These are phyloP conservation scores for Craterostigma plantagineum DNA, from an alignment of 257 asterid genomes.

Conservation along the genomic window DNA sequence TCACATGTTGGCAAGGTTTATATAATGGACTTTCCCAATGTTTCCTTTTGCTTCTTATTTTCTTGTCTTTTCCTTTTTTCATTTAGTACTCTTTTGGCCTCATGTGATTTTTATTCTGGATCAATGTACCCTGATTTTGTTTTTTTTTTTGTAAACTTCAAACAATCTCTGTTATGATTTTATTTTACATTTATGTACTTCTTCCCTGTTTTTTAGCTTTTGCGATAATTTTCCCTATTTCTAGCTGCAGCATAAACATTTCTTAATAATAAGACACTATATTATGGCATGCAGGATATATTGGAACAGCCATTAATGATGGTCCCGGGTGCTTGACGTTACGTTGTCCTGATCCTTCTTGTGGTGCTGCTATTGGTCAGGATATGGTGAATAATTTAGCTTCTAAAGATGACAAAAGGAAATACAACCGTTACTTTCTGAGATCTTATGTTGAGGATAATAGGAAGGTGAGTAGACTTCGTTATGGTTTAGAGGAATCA, in stretches of 20 bases:
- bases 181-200: background rate
- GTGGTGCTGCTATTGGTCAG: constrained; percentile 75
- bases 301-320: constrained; percentile 63
- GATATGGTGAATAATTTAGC: constrained; percentile 53
- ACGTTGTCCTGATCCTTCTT: constrained; percentile 83
- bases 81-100: too few species aligned
- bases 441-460: constrained; percentile 90
- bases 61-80: too few species aligned
- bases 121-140: background rate
- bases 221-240: too few species aligned
- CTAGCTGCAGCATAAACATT: too few species aligned
- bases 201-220: constrained; percentile 25
- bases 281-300: constrained; percentile 12
- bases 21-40: background rate
- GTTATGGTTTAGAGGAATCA: background rate
- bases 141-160: background rate
- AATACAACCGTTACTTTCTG: constrained; percentile 64
- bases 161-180: background rate
- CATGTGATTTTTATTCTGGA: too few species aligned
- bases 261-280: too few species aligned
- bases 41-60: too few species aligned
- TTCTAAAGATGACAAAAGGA: constrained; percentile 44
- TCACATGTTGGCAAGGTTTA: constrained; percentile 68
- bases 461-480: constrained; percentile 45
- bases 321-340: constrained; percentile 91